A percentile compares a stretch with the other conserved stretches of the same genome.
phyloP scores from a whole-genome alignment of 495 filamentous ascomycete genomes.

The Lentithecium fluviatile region DNA sequence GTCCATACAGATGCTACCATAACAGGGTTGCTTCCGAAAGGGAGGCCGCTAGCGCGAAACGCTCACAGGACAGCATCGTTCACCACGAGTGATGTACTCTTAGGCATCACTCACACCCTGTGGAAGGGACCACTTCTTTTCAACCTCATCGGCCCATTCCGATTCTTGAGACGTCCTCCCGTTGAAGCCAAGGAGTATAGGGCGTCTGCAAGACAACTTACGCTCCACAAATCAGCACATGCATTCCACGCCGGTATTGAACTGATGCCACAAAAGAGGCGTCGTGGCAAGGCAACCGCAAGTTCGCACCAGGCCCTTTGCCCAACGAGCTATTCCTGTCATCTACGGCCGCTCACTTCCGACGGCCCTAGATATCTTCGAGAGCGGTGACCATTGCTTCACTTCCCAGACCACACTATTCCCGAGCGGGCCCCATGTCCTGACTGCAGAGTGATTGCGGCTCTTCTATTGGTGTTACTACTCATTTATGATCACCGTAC shows the following conservation, averaged over 20 bases:
- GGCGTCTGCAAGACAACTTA: conserved; percentile 5
- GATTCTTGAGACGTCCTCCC: neutral
- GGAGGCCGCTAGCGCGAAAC: conserved; percentile 1
- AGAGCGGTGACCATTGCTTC: conserved; percentile 25
- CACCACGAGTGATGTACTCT: conserved; percentile 4
- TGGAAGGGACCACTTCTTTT: conserved; percentile 1
- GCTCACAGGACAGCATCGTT: conserved; percentile 3
- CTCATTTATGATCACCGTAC: conserved; percentile 4
- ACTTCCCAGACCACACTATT: conserved; percentile 3
- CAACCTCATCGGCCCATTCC: neutral
- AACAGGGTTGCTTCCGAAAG: conserved; percentile 9
- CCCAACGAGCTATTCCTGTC: conserved; percentile 2
- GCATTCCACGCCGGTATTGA: neutral
- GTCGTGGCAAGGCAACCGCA: conserved; percentile 31
- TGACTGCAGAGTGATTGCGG: neutral
- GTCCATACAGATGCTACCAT: conserved; percentile 11
- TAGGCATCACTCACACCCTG: conserved; percentile 28
- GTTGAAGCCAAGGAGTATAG: conserved; percentile 24
- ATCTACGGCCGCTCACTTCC: conserved; percentile 11
- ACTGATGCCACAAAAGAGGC: conserved; percentile 25
- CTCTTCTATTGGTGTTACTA: conserved; percentile 16
- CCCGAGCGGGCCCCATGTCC: conserved; percentile 3
- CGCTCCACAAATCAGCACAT: conserved; percentile 28
- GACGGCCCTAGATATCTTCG: conserved; percentile 7
- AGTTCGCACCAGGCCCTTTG: conserved; percentile 17